phyloP scores from a whole-genome alignment of 2,329 filamentous ascomycete species.

The Curvularia sp. region DNA sequence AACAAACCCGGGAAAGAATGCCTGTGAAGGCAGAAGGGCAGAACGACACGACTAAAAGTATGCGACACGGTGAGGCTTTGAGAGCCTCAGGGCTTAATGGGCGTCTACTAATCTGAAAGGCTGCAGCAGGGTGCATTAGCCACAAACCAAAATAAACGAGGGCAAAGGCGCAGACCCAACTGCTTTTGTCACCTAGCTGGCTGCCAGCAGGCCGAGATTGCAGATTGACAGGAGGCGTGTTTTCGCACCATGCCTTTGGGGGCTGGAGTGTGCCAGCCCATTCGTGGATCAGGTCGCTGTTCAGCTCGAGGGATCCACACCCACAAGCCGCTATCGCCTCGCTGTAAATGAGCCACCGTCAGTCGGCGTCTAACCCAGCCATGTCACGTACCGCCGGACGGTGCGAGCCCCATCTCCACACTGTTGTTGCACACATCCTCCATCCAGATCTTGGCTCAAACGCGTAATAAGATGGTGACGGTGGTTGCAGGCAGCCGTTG shows the following conservation, averaged over 20 bases:
- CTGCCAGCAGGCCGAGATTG: constrained; percentile 10
- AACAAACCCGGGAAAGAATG: constrained; percentile 2
- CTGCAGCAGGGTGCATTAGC: constrained; percentile 11
- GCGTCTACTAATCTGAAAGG: constrained; percentile 12
- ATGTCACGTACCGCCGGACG: not conserved
- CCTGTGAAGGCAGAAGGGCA: not conserved
- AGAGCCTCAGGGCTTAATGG: constrained; percentile 8
- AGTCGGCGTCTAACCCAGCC: not conserved
- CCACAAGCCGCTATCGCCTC: constrained; percentile 4
- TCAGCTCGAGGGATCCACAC: constrained; percentile 2
- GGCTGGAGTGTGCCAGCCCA: not conserved
- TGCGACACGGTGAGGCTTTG: not conserved
- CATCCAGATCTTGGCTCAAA: constrained; percentile 9
- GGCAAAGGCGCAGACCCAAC: constrained; percentile 3
- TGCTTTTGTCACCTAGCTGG: constrained; percentile 6
- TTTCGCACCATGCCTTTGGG: constrained; percentile 6
- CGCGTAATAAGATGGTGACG: not conserved
- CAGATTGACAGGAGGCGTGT: constrained; percentile 1
- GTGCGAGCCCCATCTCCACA: not conserved
- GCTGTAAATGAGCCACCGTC: not conserved
- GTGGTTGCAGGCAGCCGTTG: not conserved
- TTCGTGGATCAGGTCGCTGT: constrained; percentile 11
- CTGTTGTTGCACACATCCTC: not conserved
- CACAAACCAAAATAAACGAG: constrained; percentile 13
- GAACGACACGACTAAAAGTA: constrained; percentile 1